A percentile compares a stretch with the other conserved stretches of the same genome.
Evolutionary conservation across 1,284 basidiomycete species (phyloP).

Genomic region (Apiotrichum gamsii): DNA sequence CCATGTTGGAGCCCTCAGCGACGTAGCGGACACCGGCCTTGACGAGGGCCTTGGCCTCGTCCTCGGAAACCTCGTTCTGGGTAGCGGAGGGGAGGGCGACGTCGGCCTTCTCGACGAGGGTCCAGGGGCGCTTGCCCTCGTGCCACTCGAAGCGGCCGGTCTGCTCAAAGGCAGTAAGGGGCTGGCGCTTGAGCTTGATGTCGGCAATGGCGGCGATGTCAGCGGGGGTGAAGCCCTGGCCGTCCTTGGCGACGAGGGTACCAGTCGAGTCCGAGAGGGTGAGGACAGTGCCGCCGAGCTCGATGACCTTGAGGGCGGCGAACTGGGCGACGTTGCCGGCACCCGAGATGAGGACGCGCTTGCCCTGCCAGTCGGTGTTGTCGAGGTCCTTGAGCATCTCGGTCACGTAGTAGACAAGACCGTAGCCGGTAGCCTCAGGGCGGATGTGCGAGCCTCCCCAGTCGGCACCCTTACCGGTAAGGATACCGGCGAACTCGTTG

Average conservation of each 20-base stretch:
- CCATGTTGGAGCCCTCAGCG: constrained; percentile 73
- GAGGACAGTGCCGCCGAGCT: constrained; percentile 67
- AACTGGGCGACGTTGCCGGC: constrained; percentile 70
- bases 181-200: constrained; percentile 61
- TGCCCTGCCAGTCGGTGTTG: constrained; percentile 52
- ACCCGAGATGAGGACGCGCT: constrained; percentile 65
- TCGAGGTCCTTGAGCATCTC: constrained; percentile 50
- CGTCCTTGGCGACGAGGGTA: constrained; percentile 54
- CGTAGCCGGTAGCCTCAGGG: constrained; percentile 66
- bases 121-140: constrained; percentile 67
- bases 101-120: constrained; percentile 61
- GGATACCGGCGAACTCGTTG: constrained; percentile 70
- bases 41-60: constrained; percentile 65
- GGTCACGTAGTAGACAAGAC: constrained; percentile 70
- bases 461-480: constrained; percentile 69
- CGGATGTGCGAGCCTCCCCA: constrained; percentile 70
- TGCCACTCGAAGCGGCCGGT: constrained; percentile 58
- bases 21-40: constrained; percentile 66
- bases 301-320: constrained; percentile 72
- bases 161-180: constrained; percentile 54
- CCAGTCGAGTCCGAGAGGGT: constrained; percentile 76
- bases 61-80: constrained; percentile 65
- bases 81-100: constrained; percentile 71
- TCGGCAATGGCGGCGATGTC: constrained; percentile 57
- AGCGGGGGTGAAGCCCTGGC: constrained; percentile 56